Evolutionary conservation across 192 early-diverging fungal species (phyloP).

Genomic region (Entomortierella parvispora): DNA sequence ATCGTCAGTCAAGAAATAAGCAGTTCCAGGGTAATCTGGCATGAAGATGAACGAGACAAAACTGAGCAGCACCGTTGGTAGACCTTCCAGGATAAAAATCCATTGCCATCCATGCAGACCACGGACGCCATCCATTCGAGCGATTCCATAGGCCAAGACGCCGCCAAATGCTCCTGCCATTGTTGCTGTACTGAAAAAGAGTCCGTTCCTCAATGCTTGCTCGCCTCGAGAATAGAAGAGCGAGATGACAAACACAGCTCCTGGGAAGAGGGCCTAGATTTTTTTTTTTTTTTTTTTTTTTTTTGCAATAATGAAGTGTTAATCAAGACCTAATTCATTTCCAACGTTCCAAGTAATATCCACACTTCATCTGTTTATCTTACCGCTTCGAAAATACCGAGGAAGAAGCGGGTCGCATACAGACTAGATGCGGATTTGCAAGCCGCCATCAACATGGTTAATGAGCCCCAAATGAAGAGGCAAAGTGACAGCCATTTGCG

Average conservation of each 20-base stretch:
- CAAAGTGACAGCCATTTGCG: constrained; percentile 59
- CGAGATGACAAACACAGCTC: constrained; percentile 59
- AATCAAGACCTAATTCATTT: too few species aligned
- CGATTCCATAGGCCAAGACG: constrained; percentile 67
- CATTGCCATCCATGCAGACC: constrained; percentile 66
- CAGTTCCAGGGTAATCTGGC: constrained; percentile 58
- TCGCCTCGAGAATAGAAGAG: constrained; percentile 63
- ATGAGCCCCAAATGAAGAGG: constrained; percentile 58
- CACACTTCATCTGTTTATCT: neutral
- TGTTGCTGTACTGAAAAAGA: constrained; percentile 60
- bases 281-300: too few species aligned
- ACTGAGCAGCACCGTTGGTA: constrained; percentile 53
- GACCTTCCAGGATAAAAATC: constrained; percentile 74
- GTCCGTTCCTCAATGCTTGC: constrained; percentile 56
- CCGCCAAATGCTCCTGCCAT: constrained; percentile 70
- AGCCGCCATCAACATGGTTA: constrained; percentile 58
- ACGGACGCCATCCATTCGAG: constrained; percentile 55
- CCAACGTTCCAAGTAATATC: neutral
- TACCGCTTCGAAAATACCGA: constrained; percentile 26
- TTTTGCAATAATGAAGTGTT: too few species aligned
- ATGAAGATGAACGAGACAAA: constrained; percentile 47
- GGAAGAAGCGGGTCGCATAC: constrained; percentile 47
- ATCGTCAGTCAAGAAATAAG: constrained; percentile 50
- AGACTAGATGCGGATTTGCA: constrained; percentile 43
- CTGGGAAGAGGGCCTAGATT: constrained; percentile 63